Evolutionary conservation across 2,329 filamentous ascomycete species (phyloP).

Genomic region (Thielaviopsis cerberus): DNA sequence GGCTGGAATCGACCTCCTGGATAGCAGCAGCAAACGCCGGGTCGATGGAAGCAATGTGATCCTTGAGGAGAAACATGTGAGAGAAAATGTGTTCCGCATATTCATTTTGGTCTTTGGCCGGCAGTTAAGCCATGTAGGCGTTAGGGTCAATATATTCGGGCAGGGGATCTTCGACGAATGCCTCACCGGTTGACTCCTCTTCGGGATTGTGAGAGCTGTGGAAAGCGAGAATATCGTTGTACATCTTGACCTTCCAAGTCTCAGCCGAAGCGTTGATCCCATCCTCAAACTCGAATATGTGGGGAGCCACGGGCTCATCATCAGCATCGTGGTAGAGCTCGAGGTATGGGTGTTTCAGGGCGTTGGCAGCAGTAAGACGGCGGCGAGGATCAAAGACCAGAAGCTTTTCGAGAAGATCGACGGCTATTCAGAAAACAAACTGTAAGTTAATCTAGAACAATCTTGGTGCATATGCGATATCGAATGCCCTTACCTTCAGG

Average conservation of each 20-base stretch:
- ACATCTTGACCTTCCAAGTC: constrained; percentile 99
- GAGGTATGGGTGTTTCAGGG: constrained; percentile 80
- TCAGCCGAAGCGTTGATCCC: constrained; percentile 93
- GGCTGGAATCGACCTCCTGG: not conserved
- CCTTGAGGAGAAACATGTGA: constrained; percentile 1
- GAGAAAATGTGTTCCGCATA: constrained; percentile 2
- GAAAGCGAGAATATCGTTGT: constrained; percentile 69
- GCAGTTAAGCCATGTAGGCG: constrained; percentile 9
- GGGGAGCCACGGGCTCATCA: constrained; percentile 84
- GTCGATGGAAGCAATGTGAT: constrained; percentile 1
- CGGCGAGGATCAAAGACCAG: constrained; percentile 97
- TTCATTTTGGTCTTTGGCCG: constrained; percentile 3
- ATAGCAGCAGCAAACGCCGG: constrained; percentile 5
- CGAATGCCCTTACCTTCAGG: constrained; percentile 42
- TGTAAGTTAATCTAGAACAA: not conserved
- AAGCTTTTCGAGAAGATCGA: constrained; percentile 90
- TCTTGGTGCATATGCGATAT: constrained; percentile 7
- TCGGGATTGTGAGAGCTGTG: constrained; percentile 60
- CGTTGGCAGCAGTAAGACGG: constrained; percentile 71
- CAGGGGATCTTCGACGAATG: constrained; percentile 6
- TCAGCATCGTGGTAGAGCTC: constrained; percentile 92
- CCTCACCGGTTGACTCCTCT: constrained; percentile 5
- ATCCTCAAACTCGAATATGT: constrained; percentile 99
- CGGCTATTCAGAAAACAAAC: constrained; percentile 33
- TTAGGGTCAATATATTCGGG: constrained; percentile 9